phyloP scores from a whole-genome alignment of 768 basidiomycete genomes.

The Wakefieldia striispora region DNA sequence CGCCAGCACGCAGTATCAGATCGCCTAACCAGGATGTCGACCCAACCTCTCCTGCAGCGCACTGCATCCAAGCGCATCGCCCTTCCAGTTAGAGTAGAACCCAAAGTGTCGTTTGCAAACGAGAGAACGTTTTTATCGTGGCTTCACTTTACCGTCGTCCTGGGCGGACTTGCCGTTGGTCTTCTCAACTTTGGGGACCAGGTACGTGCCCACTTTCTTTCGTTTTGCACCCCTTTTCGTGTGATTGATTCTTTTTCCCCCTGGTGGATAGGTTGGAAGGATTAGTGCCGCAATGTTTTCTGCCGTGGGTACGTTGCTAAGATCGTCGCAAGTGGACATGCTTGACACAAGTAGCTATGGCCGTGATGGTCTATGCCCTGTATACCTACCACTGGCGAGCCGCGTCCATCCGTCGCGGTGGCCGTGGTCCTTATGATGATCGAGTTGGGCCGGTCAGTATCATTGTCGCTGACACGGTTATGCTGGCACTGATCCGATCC shows the following conservation, averaged over 20 bases:
- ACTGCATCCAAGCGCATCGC: conserved; percentile 94
- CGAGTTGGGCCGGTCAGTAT: conserved; percentile 86
- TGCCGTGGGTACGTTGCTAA: conserved; percentile 66
- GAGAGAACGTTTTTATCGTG: conserved; percentile 97
- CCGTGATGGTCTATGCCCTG: conserved; percentile 94
- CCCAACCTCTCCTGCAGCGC: conserved; percentile 94
- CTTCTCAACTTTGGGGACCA: conserved; percentile 98
- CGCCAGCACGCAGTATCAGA: background rate
- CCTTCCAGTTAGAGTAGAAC: conserved; percentile 91
- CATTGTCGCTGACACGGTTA: conserved; percentile 3
- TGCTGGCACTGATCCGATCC: conserved; percentile 10
- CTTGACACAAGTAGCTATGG: conserved; percentile 65
- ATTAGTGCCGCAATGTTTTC: conserved; percentile 98
- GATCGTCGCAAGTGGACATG: background rate
- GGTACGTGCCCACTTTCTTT: conserved; percentile 36
- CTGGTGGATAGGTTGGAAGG: conserved; percentile 69
- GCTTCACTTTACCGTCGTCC: conserved; percentile 97
- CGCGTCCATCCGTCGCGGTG: conserved; percentile 84
- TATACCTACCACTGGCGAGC: conserved; percentile 98
- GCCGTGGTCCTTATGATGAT: conserved; percentile 95
- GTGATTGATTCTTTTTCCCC: background rate
- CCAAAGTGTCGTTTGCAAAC: conserved; percentile 93
- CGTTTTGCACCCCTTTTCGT: background rate
- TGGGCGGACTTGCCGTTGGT: conserved; percentile 94
- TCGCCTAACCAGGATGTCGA: conserved; percentile 65